Evolutionary conservation across 305 asterid genomes (phyloP), one percentile per base, ranked within the genome.

Genomic region (Solanum chacoense): DNA sequence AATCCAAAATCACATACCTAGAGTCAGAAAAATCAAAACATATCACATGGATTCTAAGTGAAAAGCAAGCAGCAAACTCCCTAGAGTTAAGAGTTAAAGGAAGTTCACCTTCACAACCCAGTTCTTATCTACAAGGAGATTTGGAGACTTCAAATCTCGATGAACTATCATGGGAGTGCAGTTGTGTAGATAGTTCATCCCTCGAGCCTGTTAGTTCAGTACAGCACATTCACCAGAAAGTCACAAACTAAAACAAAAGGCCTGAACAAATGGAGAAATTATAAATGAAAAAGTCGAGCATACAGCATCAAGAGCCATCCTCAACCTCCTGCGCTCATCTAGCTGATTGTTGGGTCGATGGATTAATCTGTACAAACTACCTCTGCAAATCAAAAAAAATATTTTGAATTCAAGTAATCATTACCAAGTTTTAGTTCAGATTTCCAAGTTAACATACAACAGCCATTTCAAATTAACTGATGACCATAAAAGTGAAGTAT

Each of bases 141-240:
- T 97, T 72, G 99, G 99, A 89, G 99, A 94, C 96, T 97, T 97
- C 91, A 97, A 93, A 93, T 97, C 99, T 83, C 99, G 98, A 90
- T 97, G 99, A 88, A 97, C 99, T 88, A 97, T 95, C 90, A 95
- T 93, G 1, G 99, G 99, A 38, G 94, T 92, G 94, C 95, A 93
- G 89, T 93, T 97, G 94, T 97, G 99, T 92, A 97, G 94, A 93
- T 97, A 97, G 94, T 97, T 97, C 99, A 97, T 97, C 87, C 99
- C 99, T 87, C 99, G 93, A 87, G 98, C 99, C 99, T 97, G 96
- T 90, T 84, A 91, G 36, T 87, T 37, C 59, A 91, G 29, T 50
- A 42, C 87, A 83, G 88, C 42, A 76, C 42, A 91, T 89, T 85
- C 50, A 38, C 75, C 88, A 87, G 55, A 87, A 77, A 80, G 45